These are phyloP conservation scores for Biscogniauxia marginata DNA, from an alignment of 2,329 filamentous ascomycete species.

Conservation along the genomic window DNA sequence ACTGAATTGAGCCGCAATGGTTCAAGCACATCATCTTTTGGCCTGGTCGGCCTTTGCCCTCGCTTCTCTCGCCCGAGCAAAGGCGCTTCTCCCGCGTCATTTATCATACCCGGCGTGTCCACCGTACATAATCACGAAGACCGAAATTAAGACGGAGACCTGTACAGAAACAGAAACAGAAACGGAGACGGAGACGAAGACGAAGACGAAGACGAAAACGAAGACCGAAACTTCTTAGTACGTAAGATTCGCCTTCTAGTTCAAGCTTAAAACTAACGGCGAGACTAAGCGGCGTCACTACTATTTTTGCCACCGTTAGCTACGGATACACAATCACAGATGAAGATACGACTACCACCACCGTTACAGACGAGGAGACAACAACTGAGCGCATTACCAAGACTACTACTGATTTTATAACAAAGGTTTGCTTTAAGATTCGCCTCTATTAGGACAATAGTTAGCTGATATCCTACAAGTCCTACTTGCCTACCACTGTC, in stretches of 20 bases:
- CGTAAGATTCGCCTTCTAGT: background rate
- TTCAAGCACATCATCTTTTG: constrained; percentile 17
- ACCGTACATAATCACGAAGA: constrained; percentile 16
- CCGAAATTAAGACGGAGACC: constrained; percentile 20
- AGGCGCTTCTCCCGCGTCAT: constrained; percentile 17
- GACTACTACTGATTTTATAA: constrained; percentile 4
- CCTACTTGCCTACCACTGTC: background rate
- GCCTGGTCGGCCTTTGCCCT: constrained; percentile 22
- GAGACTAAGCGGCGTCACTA: constrained; percentile 17
- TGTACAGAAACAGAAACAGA: constrained; percentile 22
- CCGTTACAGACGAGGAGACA: constrained; percentile 14
- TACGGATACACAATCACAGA: constrained; percentile 18
- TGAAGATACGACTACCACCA: constrained; percentile 14
- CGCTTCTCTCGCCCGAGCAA: constrained; percentile 16
- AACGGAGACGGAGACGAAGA: constrained; percentile 20
- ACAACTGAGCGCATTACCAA: constrained; percentile 5
- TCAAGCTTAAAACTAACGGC: constrained; percentile 12
- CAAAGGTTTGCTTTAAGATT: constrained; percentile 8
- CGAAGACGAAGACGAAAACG: constrained; percentile 20
- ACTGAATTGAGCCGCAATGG: constrained; percentile 22
- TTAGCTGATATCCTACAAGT: background rate
- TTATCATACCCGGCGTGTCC: constrained; percentile 10
- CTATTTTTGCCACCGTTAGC: constrained; percentile 16
- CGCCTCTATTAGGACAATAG: background rate
- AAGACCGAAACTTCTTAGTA: constrained; percentile 3